Conservation (phyloP, 116 monocot species). For the Trichopus zeylanicus region DNA sequence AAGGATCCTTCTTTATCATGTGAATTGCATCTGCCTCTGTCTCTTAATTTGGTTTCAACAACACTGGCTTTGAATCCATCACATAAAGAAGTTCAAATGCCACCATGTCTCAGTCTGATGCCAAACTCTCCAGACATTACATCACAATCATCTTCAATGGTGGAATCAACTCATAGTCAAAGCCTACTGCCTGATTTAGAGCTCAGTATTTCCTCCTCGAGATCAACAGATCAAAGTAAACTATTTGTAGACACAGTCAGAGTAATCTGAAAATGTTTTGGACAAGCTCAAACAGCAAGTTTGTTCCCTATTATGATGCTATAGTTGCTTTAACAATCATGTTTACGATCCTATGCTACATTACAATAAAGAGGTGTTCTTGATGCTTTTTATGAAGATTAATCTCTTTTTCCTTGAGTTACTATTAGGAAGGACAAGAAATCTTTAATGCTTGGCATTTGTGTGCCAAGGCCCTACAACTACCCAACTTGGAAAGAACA, state of each 20-base stretch:
- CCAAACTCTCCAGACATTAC: too few relatives aligned
- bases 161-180: not conserved
- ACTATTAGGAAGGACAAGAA: not conserved
- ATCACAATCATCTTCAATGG: not conserved
- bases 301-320: too few relatives aligned
- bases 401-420: not conserved
- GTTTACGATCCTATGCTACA: too few relatives aligned
- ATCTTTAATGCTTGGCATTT: not conserved
- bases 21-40: too few relatives aligned
- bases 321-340: too few relatives aligned
- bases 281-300: too few relatives aligned
- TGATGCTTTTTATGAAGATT: not conserved
- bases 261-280: too few relatives aligned
- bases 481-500: not conserved
- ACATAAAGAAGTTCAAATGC: not conserved
- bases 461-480: not conserved
- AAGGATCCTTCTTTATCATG: too few relatives aligned
- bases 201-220: not conserved
- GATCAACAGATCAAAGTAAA: not conserved
- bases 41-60: too few relatives aligned
- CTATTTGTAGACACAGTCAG: too few relatives aligned
- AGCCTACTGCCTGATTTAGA: not conserved
- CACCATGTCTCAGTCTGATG: not conserved
- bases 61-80: not conserved
- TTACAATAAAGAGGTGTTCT: too few relatives aligned